A percentile compares a stretch with the other conserved stretches of the same genome.
Evolutionary conservation across 176 grass and related monocot species (phyloP).

Genomic region (Pharus latifolius): DNA sequence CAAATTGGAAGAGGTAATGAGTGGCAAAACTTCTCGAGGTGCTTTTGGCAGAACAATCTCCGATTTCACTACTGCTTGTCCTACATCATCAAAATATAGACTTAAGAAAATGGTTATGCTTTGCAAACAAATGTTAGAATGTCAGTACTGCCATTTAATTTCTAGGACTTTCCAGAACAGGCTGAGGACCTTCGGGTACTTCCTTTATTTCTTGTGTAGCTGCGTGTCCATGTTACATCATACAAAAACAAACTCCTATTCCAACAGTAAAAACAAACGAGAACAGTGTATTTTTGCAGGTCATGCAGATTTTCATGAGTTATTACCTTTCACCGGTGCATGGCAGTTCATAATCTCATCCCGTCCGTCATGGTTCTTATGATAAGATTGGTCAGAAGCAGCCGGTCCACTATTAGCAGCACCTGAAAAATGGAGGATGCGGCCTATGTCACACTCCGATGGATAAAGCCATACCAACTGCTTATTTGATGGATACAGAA

Average conservation of each 20-base stretch:
- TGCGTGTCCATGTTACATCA: background rate
- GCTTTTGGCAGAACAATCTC: slow-evolving; percentile 29
- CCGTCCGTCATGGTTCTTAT: slow-evolving; percentile 28
- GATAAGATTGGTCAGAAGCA: slow-evolving; percentile 27
- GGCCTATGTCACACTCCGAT: background rate
- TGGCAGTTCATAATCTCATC: slow-evolving; percentile 16
- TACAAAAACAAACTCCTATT: background rate
- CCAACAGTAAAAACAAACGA: background rate
- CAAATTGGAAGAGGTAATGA: slow-evolving; percentile 45
- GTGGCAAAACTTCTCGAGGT: slow-evolving; percentile 34
- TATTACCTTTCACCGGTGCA: slow-evolving; percentile 28
- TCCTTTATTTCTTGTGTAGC: background rate
- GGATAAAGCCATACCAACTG: slow-evolving; percentile 13
- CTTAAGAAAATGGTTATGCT: slow-evolving; percentile 8
- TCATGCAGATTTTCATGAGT: background rate
- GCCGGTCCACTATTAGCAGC: slow-evolving; percentile 10
- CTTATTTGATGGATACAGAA: background rate
- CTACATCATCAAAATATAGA: slow-evolving; percentile 19
- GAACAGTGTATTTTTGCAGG: background rate
- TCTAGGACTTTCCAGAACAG: background rate
- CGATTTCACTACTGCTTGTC: slow-evolving; percentile 9
- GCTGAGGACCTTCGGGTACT: background rate
- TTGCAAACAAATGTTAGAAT: background rate
- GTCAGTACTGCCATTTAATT: background rate
- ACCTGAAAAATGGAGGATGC: slow-evolving; percentile 21